Evolutionary conservation across 495 filamentous ascomycete genomes (phyloP).

Genomic region (Xylaria grammica): DNA sequence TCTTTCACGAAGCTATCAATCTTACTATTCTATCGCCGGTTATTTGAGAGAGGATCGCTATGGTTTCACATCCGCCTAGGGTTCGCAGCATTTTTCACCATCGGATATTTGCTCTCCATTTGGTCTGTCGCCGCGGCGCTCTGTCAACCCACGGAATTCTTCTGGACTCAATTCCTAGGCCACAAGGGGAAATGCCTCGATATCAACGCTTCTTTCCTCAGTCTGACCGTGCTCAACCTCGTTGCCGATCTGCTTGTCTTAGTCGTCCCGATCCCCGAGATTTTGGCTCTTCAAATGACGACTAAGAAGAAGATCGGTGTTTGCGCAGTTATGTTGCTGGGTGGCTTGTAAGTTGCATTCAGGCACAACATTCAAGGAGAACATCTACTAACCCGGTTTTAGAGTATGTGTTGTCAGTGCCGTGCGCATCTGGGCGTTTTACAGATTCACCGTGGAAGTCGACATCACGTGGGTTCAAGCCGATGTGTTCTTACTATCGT

Average conservation of each 20-base stretch:
- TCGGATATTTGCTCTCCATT: slow-evolving; percentile 31
- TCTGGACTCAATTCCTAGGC: slow-evolving; percentile 39
- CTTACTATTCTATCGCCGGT: slow-evolving; percentile 41
- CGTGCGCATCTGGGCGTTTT: slow-evolving; percentile 46
- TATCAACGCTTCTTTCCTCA: slow-evolving; percentile 38
- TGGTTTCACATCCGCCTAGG: slow-evolving; percentile 29
- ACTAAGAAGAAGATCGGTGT: slow-evolving; percentile 46
- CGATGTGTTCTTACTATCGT: slow-evolving; percentile 50
- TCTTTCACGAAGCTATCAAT: slow-evolving; percentile 46
- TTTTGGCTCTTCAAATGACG: slow-evolving; percentile 42
- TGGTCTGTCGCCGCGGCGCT: slow-evolving; percentile 32
- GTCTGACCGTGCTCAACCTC: slow-evolving; percentile 41
- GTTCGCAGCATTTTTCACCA: slow-evolving; percentile 24
- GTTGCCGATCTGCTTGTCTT: slow-evolving; percentile 51
- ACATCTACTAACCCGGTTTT: slow-evolving; percentile 8
- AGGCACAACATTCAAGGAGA: background rate
- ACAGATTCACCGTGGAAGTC: slow-evolving; percentile 36
- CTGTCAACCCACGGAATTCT: slow-evolving; percentile 40
- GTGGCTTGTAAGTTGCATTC: slow-evolving; percentile 42
- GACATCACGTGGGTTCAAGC: slow-evolving; percentile 49
- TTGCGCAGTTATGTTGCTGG: slow-evolving; percentile 47
- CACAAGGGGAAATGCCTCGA: slow-evolving; percentile 35
- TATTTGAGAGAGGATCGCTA: slow-evolving; percentile 36
- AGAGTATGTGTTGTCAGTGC: slow-evolving; percentile 48
- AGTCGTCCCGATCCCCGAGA: slow-evolving; percentile 46